Percentiles rank a stretch among this genome's conserved stretches.
These are phyloP conservation scores for Jaapia argillacea DNA, from an alignment of 768 basidiomycete genomes.

Conservation along the genomic window DNA sequence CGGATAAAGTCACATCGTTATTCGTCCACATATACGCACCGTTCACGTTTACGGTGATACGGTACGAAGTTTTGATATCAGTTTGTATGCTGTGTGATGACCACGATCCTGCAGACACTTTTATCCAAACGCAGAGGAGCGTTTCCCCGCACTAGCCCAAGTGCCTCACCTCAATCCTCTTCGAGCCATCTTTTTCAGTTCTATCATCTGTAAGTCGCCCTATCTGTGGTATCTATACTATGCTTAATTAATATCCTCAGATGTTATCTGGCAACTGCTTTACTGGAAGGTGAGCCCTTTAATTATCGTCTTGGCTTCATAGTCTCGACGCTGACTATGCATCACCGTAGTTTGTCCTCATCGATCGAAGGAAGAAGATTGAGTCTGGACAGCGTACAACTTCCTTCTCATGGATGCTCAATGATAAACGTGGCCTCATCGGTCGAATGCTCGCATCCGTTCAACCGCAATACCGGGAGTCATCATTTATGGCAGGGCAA, in stretches of 20 bases:
- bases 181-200: conserved; percentile 67
- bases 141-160: conserved; percentile 78
- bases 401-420: conserved; percentile 80
- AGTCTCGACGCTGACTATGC: neutral
- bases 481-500: conserved; percentile 79
- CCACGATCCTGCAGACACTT: conserved; percentile 53
- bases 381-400: conserved; percentile 87
- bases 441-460: conserved; percentile 59
- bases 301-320: neutral
- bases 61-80: conserved; percentile 35
- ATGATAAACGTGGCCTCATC: conserved; percentile 79
- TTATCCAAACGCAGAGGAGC: conserved; percentile 66
- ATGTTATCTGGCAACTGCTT: conserved; percentile 83
- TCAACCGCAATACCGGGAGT: conserved; percentile 50
- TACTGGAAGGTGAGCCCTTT: conserved; percentile 72
- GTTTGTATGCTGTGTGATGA: neutral
- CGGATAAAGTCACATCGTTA: conserved; percentile 91
- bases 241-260: conserved; percentile 29
- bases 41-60: conserved; percentile 83
- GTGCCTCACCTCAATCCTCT: conserved; percentile 64
- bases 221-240: conserved; percentile 2
- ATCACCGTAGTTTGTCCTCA: conserved; percentile 59
- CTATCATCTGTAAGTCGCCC: conserved; percentile 64
- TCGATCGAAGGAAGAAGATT: conserved; percentile 84
- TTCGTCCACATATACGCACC: conserved; percentile 95